phyloP scores from a whole-genome alignment of 768 basidiomycete species.

The Boletus rufocinnamomeus region DNA sequence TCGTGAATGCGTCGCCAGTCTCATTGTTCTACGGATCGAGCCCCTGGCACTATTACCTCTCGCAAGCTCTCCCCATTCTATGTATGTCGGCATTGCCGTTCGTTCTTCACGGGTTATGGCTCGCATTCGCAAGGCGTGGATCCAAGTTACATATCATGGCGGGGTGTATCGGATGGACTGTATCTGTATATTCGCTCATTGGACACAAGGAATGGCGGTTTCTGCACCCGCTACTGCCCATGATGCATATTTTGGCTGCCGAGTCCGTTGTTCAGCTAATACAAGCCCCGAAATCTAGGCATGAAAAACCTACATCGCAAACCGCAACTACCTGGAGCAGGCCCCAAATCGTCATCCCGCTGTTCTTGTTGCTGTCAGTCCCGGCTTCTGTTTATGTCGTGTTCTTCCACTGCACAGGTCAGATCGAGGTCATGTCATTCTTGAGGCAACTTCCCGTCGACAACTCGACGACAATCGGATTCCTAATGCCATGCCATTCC shows the following conservation, averaged over 20 bases:
- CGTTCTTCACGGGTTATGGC: conserved; percentile 59
- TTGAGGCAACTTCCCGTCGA: conserved; percentile 54
- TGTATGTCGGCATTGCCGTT: conserved; percentile 76
- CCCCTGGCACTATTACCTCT: conserved; percentile 87
- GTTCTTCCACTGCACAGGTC: conserved; percentile 77
- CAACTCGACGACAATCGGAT: conserved; percentile 64
- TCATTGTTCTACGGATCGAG: conserved; percentile 92
- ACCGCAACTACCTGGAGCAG: conserved; percentile 17
- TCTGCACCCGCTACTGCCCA: conserved; percentile 85
- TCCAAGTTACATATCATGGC: conserved; percentile 47
- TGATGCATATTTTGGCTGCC: conserved; percentile 78
- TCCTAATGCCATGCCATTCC: conserved; percentile 96
- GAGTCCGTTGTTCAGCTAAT: conserved; percentile 63
- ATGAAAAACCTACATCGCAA: not conserved
- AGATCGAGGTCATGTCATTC: conserved; percentile 72
- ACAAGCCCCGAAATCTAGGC: conserved; percentile 1
- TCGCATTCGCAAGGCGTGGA: conserved; percentile 23
- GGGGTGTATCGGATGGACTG: conserved; percentile 58
- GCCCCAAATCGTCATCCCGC: conserved; percentile 33
- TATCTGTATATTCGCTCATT: conserved; percentile 70
- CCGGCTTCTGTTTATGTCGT: conserved; percentile 69
- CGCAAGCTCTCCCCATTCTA: conserved; percentile 83
- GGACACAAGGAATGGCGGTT: conserved; percentile 99
- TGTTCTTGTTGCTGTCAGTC: conserved; percentile 53
- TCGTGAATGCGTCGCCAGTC: conserved; percentile 79